A percentile compares a stretch with the other conserved stretches of the same genome.
Conservation (phyloP, 768 basidiomycete species). For the Tricholoma terreum region DNA sequence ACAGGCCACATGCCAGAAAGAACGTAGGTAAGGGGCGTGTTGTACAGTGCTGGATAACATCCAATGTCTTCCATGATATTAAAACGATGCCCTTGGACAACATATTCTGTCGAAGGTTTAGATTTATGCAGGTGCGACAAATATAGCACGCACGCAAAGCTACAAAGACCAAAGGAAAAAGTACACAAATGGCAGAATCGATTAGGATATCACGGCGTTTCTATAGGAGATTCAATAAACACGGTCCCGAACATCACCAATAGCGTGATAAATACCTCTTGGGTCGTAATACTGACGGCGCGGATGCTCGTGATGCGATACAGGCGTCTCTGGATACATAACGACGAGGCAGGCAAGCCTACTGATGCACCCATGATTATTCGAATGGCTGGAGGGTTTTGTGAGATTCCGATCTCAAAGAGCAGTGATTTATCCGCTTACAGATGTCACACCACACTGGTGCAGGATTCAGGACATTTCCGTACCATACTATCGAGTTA, state of each 20-base stretch:
- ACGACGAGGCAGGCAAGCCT: constrained; percentile 41
- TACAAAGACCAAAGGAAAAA: constrained; percentile 45
- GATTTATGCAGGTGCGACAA: constrained; percentile 35
- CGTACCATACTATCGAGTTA: constrained; percentile 56
- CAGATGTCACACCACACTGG: constrained; percentile 70
- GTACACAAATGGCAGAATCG: constrained; percentile 39
- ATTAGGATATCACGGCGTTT: too few species aligned
- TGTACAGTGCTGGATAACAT: constrained; percentile 37
- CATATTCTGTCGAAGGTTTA: constrained; percentile 42
- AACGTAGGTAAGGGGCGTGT: constrained; percentile 33
- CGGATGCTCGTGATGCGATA: constrained; percentile 39
- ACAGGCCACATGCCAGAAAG: constrained; percentile 38
- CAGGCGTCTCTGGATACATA: constrained; percentile 51
- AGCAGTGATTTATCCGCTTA: constrained; percentile 18
- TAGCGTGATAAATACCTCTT: constrained; percentile 28
- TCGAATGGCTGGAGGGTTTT: constrained; percentile 46
- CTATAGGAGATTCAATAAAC: too few species aligned
- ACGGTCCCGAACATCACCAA: constrained; percentile 25
- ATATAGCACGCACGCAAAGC: constrained; percentile 34
- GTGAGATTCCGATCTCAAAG: too few species aligned
- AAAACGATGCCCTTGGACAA: constrained; percentile 46
- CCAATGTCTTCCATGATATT: constrained; percentile 47
- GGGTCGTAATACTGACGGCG: constrained; percentile 23
- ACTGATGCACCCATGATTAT: constrained; percentile 42
- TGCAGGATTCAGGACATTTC: constrained; percentile 32